Base-by-base conservation (phyloP, 108 stramenopile species). In the Cyclotella cryptica region DNA sequence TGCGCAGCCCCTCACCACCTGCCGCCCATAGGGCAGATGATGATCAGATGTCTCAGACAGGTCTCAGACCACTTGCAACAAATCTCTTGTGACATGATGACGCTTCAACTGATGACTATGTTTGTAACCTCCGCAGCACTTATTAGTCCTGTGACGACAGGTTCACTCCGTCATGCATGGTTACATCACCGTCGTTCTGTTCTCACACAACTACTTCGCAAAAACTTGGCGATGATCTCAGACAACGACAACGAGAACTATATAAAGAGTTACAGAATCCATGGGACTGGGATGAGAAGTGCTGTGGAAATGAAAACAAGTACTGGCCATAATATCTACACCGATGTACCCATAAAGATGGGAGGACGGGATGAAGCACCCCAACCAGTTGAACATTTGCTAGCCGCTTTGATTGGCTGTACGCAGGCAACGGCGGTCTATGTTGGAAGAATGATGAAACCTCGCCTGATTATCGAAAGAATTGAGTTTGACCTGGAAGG, bases 401-500 rank as follows among this genome's bases (percentile, higher is more conserved):
- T 95, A 15, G 89, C 90, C 24, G 80, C 94, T 14, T 77, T 89
- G 66, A 71, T 89, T 44, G 94, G 94, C 10, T 95, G 94, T 76
- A 90, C 90, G 8, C 89, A 91, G 54, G 92, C 91, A 11, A 95
- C 94, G 8, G 89, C 91, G n/a, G 15, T 89, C 0, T 95, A 83
- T 83, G 92, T 93, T 22, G 89, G 90, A 40, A 82, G 91, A 11
- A 78, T 81, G 42, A 85, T 92, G 90, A 55, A 35, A 41, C 89
- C 83, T 11, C 78, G 90, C 7, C 17, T 91, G 15, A 10, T 79
- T 1, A 81, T 92, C 59, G 88, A 88, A 29, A 28, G 62, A 57
- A 74, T 93, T 35, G 87, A 89, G 28, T 92, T 91, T 72, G 74
- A 85, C 35, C 66, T 93, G 17, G 14, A 47, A 21, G 93, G 88